These are phyloP conservation scores for Scorias spongiosa DNA, from an alignment of 2,329 filamentous ascomycete genomes.

Conservation along the genomic window DNA sequence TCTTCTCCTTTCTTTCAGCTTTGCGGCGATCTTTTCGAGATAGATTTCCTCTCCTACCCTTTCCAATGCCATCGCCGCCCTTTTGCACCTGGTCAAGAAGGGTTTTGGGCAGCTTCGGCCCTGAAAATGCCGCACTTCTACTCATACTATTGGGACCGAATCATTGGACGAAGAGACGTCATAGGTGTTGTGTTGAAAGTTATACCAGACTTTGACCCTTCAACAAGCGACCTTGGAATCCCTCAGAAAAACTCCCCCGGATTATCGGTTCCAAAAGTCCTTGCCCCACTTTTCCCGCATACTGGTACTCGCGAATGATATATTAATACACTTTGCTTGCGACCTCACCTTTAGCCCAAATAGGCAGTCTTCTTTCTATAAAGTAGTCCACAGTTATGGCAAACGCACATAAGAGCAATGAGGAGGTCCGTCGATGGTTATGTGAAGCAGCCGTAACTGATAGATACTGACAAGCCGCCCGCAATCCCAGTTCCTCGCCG, in stretches of 20 bases:
- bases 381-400: background rate
- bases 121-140: constrained; percentile 2
- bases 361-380: no score
- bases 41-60: constrained; percentile 7
- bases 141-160: constrained; percentile 7
- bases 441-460: background rate
- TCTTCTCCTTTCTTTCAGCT: constrained; percentile 48
- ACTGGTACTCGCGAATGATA: no score
- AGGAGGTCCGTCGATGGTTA: background rate
- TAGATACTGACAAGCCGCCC: background rate
- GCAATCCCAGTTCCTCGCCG: constrained; percentile 51
- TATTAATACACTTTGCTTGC: no score
- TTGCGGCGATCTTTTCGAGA: constrained; percentile 39
- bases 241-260: no score
- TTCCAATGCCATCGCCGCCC: constrained; percentile 9
- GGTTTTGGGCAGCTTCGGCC: constrained; percentile 31
- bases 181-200: no score
- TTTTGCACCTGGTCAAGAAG: constrained; percentile 29
- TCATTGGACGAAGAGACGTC: no score
- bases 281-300: no score
- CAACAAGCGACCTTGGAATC: no score
- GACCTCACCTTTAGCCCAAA: no score
- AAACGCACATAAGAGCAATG: background rate
- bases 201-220: no score
- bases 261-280: no score